Evolutionary conservation across 805 yeast genomes (phyloP).

Genomic region (Yamadazyma sp.): DNA sequence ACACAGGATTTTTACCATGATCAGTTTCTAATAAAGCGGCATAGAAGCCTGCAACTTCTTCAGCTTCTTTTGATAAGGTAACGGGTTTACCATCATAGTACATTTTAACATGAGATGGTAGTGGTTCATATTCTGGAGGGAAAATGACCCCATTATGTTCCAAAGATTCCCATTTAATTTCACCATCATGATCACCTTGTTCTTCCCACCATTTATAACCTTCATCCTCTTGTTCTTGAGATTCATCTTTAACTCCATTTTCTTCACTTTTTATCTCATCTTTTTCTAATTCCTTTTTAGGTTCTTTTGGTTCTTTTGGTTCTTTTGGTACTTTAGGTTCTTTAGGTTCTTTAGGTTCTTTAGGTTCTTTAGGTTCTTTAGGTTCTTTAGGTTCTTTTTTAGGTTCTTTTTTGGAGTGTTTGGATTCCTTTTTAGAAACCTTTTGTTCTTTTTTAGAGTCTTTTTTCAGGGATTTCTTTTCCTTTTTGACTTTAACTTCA

Average conservation of each 20-base stretch:
- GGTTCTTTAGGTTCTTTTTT: slow-evolving; percentile 2
- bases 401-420: slow-evolving; percentile 6
- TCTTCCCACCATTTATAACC: slow-evolving; percentile 89
- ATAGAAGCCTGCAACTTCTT: slow-evolving; percentile 94
- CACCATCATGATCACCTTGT: slow-evolving; percentile 65
- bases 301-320: background rate
- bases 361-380: slow-evolving; percentile 7
- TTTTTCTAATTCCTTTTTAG: background rate
- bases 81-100: slow-evolving; percentile 78
- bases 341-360: slow-evolving; percentile 7
- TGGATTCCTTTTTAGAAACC: slow-evolving; percentile 1
- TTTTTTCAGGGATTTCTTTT: slow-evolving; percentile 3
- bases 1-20: slow-evolving; percentile 82
- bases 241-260: slow-evolving; percentile 8
- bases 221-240: slow-evolving; percentile 41
- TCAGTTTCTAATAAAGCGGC: slow-evolving; percentile 87
- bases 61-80: slow-evolving; percentile 73
- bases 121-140: slow-evolving; percentile 87
- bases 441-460: slow-evolving; percentile 3
- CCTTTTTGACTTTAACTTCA: slow-evolving; percentile 1
- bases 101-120: slow-evolving; percentile 74
- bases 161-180: slow-evolving; percentile 80
- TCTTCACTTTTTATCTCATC: background rate
- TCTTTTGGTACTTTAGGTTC: too few relatives aligned
- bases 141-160: slow-evolving; percentile 90